Evolutionary conservation across 2,329 filamentous ascomycete species (phyloP).

Genomic region (Fusarium nematophilum): DNA sequence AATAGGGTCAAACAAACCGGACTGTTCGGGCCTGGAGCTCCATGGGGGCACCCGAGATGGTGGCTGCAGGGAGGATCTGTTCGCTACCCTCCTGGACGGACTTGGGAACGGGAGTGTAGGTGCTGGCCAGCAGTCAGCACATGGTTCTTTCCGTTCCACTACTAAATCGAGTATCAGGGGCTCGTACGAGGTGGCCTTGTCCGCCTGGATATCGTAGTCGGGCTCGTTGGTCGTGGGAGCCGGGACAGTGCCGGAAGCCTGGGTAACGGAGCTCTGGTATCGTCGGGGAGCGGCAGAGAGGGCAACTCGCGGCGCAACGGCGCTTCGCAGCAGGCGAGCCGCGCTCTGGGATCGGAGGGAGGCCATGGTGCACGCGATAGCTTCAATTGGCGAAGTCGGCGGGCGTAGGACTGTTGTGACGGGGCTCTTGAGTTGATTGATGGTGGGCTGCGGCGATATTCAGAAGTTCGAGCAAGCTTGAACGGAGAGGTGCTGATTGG

Average conservation of each 20-base stretch:
- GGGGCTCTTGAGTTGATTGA: constrained; percentile 34
- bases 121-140: constrained; percentile 61
- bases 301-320: constrained; percentile 52
- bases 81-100: constrained; percentile 92
- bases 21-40: constrained; percentile 95
- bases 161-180: constrained; percentile 10
- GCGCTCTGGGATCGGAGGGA: constrained; percentile 70
- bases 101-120: constrained; percentile 91
- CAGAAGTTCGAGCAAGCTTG: constrained; percentile 43
- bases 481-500: constrained; percentile 55
- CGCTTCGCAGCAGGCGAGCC: constrained; percentile 63
- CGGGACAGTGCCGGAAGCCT: constrained; percentile 53
- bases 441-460: constrained; percentile 46
- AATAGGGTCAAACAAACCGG: constrained; percentile 68
- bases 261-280: constrained; percentile 64
- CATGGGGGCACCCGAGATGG: constrained; percentile 90
- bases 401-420: constrained; percentile 16
- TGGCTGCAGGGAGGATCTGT: constrained; percentile 80
- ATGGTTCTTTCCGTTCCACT: not conserved
- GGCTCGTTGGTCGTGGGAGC: constrained; percentile 72
- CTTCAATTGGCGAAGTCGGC: constrained; percentile 40
- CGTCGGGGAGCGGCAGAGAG: constrained; percentile 61
- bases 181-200: constrained; percentile 89
- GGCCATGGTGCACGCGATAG: constrained; percentile 65
- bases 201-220: constrained; percentile 82